Base-by-base conservation (phyloP, 2,329 filamentous ascomycete genomes). In the Moelleriella libera region DNA sequence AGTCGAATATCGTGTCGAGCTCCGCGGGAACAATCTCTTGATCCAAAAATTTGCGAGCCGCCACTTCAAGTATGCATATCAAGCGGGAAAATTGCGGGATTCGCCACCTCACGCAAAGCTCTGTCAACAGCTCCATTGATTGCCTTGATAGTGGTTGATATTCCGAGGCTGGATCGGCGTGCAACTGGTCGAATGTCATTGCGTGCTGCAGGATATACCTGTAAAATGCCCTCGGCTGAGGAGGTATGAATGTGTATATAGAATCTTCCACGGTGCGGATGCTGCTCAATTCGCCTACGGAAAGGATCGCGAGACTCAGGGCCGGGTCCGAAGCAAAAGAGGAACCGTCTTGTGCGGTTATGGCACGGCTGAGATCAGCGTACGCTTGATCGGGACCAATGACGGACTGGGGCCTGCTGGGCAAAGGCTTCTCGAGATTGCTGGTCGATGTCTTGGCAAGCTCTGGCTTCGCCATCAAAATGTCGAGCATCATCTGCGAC, bases 401-500 rank as follows among this genome's bases (percentile, higher is more conserved):
- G 51, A 65, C 66, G 41, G 67, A 75, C 49, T 59, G 67, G 48
- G 64, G 71, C 39, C 63, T 63, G 75, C 71, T 64, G 14, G 57
- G 79, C 45, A 86, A 68, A 10, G 71, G 62, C 58, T 76, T 79
- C 44, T 80, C 76, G 28, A 72, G 67, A 31, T 70, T 68, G 12
- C 71, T 72, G 1, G 82, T 76, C 4, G 84, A 82, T 52, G 76
- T 83, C 60, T 88, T 94, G 45, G 88, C 83, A 46, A 97, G 71
- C 53, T 90, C 85, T 4, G 89, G 90, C 55, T 86, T 88, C 5
- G 84, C 84, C 51, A 85, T 88, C 41, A 97, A 71, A 52, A 98
- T 87, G 39, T 89, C 85, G 56, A 94, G 74, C 74, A 98, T 92
- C 80, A 97, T 88, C 55, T 92, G 85, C 5, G 88, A 92, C 41